Evolutionary conservation across 345 rosid species (phyloP), one percentile per base, ranked within the genome.

Genomic region (Euphorbia pulcherrima): DNA sequence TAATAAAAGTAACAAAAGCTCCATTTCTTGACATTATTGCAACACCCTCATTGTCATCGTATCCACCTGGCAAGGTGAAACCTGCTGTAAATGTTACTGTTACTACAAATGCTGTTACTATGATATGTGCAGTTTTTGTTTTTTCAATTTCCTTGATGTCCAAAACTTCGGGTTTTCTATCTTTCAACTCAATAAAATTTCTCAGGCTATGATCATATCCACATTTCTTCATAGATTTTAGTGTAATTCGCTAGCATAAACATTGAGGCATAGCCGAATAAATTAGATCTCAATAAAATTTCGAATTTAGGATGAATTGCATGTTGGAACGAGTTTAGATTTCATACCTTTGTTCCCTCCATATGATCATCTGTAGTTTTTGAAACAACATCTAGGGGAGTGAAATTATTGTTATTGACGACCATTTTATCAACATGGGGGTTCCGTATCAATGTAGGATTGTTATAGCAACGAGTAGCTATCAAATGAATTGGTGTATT

Each of bases 401-500:
- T 71, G 27, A 51, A n/a, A 40, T 71, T 62, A 26, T 23, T 11
- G 6, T 6, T 21, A 51, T 63, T 71, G 41, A 53, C 48, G 2
- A 62, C 74, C 24, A 28, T 20, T 50, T 16, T 35, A n/a, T 71
- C 68, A 9, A 51, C 62, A 1, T 18, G 39, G 1, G 53, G 40
- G 39, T 71, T 62, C 6, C 6, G n/a, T 39, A 62, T 18, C 28
- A 62, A 37, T 13, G 18, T 1, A 8, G 0, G 0, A 16, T n/a
- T 39, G 44, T 14, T 1, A 1, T 30, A 35, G 33, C 63, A 40
- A 28, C 20, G 8, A 26, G 37, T 13, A 28, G 46, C 74, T 16
- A 61, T 51, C 52, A 28, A n/a, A 62, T 62, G 74, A 6, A 70
- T 16, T 0, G 74, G 67, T 14, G 74, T 62, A 35, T 70, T 51